Evolutionary conservation across 805 yeast species (phyloP), one percentile per base, ranked within the genome.

Genomic region (Barnettozyma wickerhamii): DNA sequence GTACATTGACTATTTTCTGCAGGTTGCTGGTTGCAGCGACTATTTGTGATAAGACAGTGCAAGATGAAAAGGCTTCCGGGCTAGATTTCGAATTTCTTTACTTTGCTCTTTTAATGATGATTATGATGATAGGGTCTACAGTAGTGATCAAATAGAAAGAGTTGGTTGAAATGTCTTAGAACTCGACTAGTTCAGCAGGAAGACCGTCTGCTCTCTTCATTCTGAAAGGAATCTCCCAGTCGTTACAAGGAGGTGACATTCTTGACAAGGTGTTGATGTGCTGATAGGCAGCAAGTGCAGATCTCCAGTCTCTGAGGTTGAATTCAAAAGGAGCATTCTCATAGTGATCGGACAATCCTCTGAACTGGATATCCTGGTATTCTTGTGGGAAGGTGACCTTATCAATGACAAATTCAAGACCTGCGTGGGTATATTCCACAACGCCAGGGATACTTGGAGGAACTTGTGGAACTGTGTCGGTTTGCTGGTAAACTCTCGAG

Each of bases 381-480:
- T 62, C 59, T 35, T 62, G 69, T 33, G 68, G 68, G 33, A 66
- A 55, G 26, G 51, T 59, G 1, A 65, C 60, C 12, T 60, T 63
- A 4, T 48, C 66, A 55, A 51, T 46, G 56, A 41, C 64, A 57
- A 53, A 64, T 53, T 45, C 43, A 52, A 48, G 62, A 51, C 58
- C 69, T 54, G 48, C 53, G 51, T 49, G 71, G 52, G 44, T 66
- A 55, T 48, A 52, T 45, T 6, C 41, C 21, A 40, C 41, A 2
- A 28, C 35, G 12, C 34, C 40, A 10, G 40, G 31, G 41, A n/a
- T 64, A 3, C 69, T 62, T 12, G 83, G 80, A 6, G 89, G 90
- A 20, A 81, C 59, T 43, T 62, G 53, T 1, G 88, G 83, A 18
- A 83, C 77, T 19, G 73, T 49, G 49, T 83, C 91, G 15, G 68